Evolutionary conservation across 768 basidiomycete species (phyloP).

Genomic region (Kwoniella bestiolae): DNA sequence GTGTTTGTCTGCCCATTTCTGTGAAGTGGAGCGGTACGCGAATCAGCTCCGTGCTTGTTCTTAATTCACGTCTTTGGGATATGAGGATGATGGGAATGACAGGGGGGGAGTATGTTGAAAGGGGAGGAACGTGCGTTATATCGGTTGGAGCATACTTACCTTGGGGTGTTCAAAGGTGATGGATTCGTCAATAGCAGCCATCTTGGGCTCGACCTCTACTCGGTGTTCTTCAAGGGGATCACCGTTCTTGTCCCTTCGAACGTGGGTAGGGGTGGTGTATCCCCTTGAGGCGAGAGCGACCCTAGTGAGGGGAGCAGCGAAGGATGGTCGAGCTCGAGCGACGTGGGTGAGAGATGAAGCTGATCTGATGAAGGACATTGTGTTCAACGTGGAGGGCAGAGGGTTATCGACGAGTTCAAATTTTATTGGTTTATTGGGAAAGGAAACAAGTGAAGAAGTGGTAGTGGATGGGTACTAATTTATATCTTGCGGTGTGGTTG

Average conservation of each 20-base stretch:
- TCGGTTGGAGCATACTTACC: conserved; percentile 14
- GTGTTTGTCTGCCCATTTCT: conserved; percentile 33
- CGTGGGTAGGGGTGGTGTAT: conserved; percentile 9
- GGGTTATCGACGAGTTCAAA: not conserved
- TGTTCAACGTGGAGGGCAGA: not conserved
- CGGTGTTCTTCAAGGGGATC: conserved; percentile 40
- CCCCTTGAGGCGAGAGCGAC: conserved; percentile 1
- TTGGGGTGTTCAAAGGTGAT: conserved; percentile 41
- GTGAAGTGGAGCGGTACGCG: not conserved
- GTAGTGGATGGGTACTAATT: not conserved
- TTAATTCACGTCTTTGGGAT: too few relatives aligned
- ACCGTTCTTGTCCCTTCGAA: conserved; percentile 20
- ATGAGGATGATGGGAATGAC: too few relatives aligned
- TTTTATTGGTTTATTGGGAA: not conserved
- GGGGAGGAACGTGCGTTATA: not conserved
- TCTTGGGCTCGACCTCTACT: conserved; percentile 46
- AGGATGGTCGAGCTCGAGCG: not conserved
- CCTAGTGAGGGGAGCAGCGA: conserved; percentile 5
- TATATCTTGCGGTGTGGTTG: too few relatives aligned
- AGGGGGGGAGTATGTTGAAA: too few relatives aligned
- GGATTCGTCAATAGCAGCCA: conserved; percentile 44
- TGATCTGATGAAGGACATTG: conserved; percentile 22
- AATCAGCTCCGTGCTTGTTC: not conserved
- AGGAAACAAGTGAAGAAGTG: not conserved
- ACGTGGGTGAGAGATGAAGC: conserved; percentile 14